Evolutionary conservation across 2,329 filamentous ascomycete genomes (phyloP), one percentile per base, ranked within the genome.

Genomic region (Podosphaera fusca): DNA sequence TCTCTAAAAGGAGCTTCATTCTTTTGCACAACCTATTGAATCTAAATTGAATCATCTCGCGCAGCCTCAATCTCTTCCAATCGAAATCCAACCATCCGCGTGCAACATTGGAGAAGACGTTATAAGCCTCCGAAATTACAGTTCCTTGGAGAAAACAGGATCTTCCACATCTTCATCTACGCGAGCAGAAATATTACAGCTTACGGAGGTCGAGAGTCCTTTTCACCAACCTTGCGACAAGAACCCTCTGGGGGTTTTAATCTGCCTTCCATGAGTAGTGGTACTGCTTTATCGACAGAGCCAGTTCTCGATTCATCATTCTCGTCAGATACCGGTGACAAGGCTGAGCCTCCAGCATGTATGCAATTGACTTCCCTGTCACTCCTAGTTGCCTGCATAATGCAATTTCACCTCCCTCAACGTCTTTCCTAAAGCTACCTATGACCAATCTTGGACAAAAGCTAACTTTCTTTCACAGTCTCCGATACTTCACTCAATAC

Each of bases 191-290:
- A 42, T 42, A 42, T 7, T 14, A 12, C 10, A 12, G 38, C 10
- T 12, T 42, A 7, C 10, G 3, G 3, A 42, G 38, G n/a, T 42
- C 10, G 38, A 42, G 5, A 42, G 38, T 12, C 10, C 5, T 42
- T 12, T 12, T 42, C 38, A 2, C 10, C 10, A 14, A 42, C 9
- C 38, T 14, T 12, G 38, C 38, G 10, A 42, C 38, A 12, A 12
- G 38, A 42, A 42, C 38, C 38, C 47, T 50, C 14, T 6, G 9
- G 7, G 56, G 60, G 57, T 60, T 58, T 53, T 55, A 58, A 57
- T 63, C 65, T 63, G 65, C 65, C 67, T 64, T 68, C 66, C 58
- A 68, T 68, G 67, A 68, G 66, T 67, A 67, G 67, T 67, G 66
- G 68, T 61, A 61, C 65, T 59, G 62, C 63, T 60, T 63, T 64